A percentile compares a stretch with the other conserved stretches of the same genome.
Evolutionary conservation across 441 rosid genomes (phyloP).

Genomic region (Metrosideros polymorpha): DNA sequence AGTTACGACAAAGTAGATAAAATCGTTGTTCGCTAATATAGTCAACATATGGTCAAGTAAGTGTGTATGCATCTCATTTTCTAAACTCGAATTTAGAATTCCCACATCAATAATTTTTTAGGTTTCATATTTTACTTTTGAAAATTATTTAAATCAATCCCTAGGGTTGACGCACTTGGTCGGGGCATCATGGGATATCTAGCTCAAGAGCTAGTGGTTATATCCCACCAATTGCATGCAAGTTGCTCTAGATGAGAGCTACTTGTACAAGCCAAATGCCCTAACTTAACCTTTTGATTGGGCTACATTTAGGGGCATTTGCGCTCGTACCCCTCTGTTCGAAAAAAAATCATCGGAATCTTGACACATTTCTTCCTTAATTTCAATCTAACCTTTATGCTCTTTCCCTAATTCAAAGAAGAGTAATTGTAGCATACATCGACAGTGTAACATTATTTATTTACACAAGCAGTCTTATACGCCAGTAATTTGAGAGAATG

Average conservation of each 20-base stretch:
- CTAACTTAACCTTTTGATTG: neutral
- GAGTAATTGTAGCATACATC: neutral
- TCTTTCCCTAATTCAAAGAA: too few relatives aligned
- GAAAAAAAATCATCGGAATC: neutral
- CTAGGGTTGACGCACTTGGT: neutral
- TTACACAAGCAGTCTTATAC: neutral
- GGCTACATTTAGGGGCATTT: neutral
- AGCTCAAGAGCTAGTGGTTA: neutral
- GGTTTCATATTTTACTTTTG: neutral
- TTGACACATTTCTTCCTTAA: neutral
- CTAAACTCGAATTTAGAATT: neutral
- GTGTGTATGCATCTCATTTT: neutral
- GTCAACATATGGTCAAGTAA: neutral
- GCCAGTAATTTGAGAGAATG: neutral
- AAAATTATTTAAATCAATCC: neutral
- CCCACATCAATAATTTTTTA: neutral
- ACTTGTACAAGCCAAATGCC: neutral
- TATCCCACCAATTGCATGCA: neutral
- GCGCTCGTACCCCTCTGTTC: neutral
- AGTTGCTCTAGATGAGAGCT: neutral
- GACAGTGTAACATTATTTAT: neutral
- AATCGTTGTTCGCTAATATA: too few relatives aligned
- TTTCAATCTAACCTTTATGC: neutral
- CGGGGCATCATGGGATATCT: neutral
- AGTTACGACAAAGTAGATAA: neutral